These are phyloP conservation scores for Malassezia sympodialis DNA, from an alignment of 1,284 basidiomycete species.

Conservation along the genomic window DNA sequence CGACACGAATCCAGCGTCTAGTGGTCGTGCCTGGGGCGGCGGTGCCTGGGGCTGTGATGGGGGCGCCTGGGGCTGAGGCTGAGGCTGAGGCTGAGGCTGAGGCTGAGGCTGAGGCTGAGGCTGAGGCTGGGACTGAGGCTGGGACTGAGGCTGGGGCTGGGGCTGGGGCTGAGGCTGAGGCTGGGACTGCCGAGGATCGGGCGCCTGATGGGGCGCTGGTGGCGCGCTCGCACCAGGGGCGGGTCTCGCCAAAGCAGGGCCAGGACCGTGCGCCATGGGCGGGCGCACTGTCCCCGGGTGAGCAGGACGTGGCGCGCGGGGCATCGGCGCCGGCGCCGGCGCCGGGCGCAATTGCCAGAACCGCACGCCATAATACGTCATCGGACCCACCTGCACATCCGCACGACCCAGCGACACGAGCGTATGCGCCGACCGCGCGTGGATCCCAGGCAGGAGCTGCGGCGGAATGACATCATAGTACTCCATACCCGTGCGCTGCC, in stretches of 20 bases:
- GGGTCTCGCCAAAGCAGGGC: too few species aligned
- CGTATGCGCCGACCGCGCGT: slow-evolving; percentile 29
- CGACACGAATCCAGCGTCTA: slow-evolving; percentile 11
- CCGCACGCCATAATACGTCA: slow-evolving; percentile 35
- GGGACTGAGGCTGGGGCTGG: not conserved
- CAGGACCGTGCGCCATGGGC: not conserved
- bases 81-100: not conserved
- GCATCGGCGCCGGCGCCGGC: not conserved
- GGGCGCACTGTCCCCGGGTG: not conserved
- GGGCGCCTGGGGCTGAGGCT: not conserved
- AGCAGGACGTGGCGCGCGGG: not conserved
- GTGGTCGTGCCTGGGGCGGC: not conserved
- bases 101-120: too few species aligned
- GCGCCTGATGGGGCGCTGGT: not conserved
- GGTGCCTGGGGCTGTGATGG: not conserved
- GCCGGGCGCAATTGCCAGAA: slow-evolving; percentile 34
- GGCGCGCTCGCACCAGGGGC: not conserved
- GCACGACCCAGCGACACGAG: slow-evolving; percentile 34
- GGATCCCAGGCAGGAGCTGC: slow-evolving; percentile 29
- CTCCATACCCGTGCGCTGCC: slow-evolving; percentile 26
- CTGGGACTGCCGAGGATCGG: not conserved
- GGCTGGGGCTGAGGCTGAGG: not conserved
- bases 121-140: not conserved
- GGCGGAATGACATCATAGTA: slow-evolving; percentile 31
- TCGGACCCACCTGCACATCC: slow-evolving; percentile 37